Percentiles rank a stretch among this genome's conserved stretches.
Evolutionary conservation across 768 basidiomycete genomes (phyloP).

Genomic region (Tylopilus rubrobrunneus): DNA sequence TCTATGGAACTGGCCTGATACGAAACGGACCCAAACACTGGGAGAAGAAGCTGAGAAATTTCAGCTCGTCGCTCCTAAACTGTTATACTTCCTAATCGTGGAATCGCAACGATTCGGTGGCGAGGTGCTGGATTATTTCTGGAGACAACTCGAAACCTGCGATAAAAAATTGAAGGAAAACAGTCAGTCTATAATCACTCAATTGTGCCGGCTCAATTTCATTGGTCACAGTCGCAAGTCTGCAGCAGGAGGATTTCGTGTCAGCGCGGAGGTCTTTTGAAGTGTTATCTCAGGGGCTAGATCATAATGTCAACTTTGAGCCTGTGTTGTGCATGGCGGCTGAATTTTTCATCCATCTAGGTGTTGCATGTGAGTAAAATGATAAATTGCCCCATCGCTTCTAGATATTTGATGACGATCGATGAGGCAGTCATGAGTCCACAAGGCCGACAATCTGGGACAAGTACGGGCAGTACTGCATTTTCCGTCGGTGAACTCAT

Average conservation of each 20-base stretch:
- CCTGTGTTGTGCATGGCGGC: background rate
- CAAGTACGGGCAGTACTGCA: background rate
- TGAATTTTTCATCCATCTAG: slow-evolving; percentile 1
- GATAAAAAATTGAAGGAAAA: background rate
- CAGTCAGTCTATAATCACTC: background rate
- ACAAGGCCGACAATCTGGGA: background rate
- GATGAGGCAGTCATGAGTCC: background rate
- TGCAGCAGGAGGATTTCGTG: background rate
- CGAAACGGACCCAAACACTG: background rate
- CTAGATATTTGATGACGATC: background rate
- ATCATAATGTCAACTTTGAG: background rate
- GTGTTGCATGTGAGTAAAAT: background rate
- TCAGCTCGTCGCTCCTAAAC: background rate
- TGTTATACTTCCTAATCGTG: background rate
- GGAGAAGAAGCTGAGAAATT: background rate
- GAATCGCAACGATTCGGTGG: slow-evolving; percentile 3
- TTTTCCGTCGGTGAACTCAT: background rate
- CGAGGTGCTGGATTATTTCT: background rate
- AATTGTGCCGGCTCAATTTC: background rate
- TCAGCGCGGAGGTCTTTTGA: background rate
- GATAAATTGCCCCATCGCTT: background rate
- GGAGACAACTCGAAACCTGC: background rate
- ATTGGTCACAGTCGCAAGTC: slow-evolving; percentile 1
- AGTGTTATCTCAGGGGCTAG: background rate
- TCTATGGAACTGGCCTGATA: background rate